Evolutionary conservation across 495 filamentous ascomycete species (phyloP), one percentile per base, ranked within the genome.

Genomic region (Lepidopterella palustris): DNA sequence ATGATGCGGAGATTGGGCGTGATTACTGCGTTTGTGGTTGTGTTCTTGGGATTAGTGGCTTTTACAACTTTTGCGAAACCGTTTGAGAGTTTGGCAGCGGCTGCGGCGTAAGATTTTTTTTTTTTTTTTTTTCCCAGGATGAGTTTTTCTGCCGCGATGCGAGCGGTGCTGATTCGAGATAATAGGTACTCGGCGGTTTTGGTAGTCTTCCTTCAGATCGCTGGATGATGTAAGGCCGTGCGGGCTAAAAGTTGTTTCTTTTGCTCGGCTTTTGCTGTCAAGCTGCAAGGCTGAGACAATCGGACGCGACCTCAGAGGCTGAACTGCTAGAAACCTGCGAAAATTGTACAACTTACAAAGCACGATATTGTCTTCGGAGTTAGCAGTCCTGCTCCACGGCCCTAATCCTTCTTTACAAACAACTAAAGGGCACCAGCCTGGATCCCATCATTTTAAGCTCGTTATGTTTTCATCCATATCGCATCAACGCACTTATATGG

Each of bases 181-280:
- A 20, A 54, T 47, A 60, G 50, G 25, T 60, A 60, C 25, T 29
- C 58, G n/a, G 50, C 50, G 2, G 58, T 60, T 11, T 49, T 60
- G 25, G 58, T 60, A 1, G 58, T 60, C 20, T 60, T 60, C 20
- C 29, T 60, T 21, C 29, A 60, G 21, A 60, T 60, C 32, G 5
- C 51, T 1, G 51, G 27, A 21, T 20, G 35, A 15, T 42, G 3
- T 42, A 42, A 42, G 3, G 10, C 18, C 35, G 13, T 42, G 35
- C 2, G 9, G n/a, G n/a, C n/a, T 42, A 10, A 13, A 10, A 42
- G 10, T 15, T 15, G 2, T 18, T 15, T 10, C 35, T 3, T 42
- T 2, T 15, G 18, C 13, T 42, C 13, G 13, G 10, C 9, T 42
- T 11, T 42, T 3, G 18, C 35, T 42, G 35, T n/a, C n/a, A n/a